phyloP scores from a whole-genome alignment of 2,329 filamentous ascomycete genomes.

The Colletotrichum liaoningense region DNA sequence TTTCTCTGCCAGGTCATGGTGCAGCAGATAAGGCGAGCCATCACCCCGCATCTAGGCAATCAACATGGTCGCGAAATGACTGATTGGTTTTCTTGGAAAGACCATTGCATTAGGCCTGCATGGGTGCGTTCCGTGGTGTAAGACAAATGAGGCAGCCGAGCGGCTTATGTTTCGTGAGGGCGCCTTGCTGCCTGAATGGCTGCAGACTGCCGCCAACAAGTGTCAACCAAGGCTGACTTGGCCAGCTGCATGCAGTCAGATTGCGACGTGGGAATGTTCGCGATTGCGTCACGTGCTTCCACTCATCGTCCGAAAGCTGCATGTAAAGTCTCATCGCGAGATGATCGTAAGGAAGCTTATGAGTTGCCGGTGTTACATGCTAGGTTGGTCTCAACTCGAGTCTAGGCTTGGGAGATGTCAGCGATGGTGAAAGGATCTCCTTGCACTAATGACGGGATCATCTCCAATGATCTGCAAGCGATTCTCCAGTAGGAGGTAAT shows the following conservation, averaged over 20 bases:
- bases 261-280: not conserved
- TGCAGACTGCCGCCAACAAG: conserved; percentile 6
- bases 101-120: conserved; percentile 14
- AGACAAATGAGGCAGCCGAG: conserved; percentile 12
- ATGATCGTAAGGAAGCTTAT: not conserved
- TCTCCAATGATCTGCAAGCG: not conserved
- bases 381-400: not conserved
- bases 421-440: not conserved
- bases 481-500: not conserved
- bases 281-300: not conserved
- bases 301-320: not conserved
- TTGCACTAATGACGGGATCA: not conserved
- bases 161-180: conserved; percentile 7
- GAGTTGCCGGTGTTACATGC: not conserved
- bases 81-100: conserved; percentile 11
- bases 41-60: conserved; percentile 11
- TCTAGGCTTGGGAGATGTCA: not conserved
- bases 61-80: not conserved
- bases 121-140: conserved; percentile 10
- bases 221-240: conserved; percentile 14
- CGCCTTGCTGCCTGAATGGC: conserved; percentile 18
- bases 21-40: not conserved
- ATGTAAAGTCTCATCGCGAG: not conserved
- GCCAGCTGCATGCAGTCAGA: not conserved
- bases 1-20: not conserved